Evolutionary conservation across 2,329 filamentous ascomycete genomes (phyloP), one percentile per base, ranked within the genome.

Genomic region (Trichophyton verrucosum): DNA sequence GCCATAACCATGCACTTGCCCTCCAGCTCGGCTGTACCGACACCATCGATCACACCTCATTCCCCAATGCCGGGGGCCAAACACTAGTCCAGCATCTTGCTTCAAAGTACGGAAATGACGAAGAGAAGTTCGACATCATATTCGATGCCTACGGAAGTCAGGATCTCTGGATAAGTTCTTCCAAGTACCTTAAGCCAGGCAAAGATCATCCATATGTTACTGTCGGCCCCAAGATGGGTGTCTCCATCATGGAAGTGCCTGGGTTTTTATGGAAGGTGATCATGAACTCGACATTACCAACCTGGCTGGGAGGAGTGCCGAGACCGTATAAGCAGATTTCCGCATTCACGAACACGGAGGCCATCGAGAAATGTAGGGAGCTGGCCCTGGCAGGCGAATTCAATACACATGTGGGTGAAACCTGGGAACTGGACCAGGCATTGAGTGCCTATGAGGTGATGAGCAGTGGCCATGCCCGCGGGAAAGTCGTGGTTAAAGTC

Each of bases 91-190:
- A 57, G 3, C 58, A 60, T 49, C 57, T 63, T 6, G 33, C 30
- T 9, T 47, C 49, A 3, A 47, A 24, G 13, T 56, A 63, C 47
- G 60, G 60, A 8, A 49, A 20, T 15, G 56, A 27, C 9, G 38
- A 63, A 30, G 46, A 40, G 17, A 53, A 58, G 57, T 63, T 63
- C 42, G 62, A 63, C 38, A 38, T 56, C 33, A 49, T 63, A 30
- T 63, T 63, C 27, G 62, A 63, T 20, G 62, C 62, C 22, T 61
- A 63, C 13, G 62, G 62, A 17, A 63, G 57, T 13, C 62, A 63
- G 49, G 60, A 63, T 11, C 58, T 63, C 9, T 63, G 62, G 62
- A 60, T 59, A 46, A 22, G 51, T 3, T 60, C 60, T 5, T 11
- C 60, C 15, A 42, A 36, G 6, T 63, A 61, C 44, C 62, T 63